Evolutionary conservation across 306 rosid genomes (phyloP), one percentile per base, ranked within the genome.

Genomic region (Mimosa pudica): DNA sequence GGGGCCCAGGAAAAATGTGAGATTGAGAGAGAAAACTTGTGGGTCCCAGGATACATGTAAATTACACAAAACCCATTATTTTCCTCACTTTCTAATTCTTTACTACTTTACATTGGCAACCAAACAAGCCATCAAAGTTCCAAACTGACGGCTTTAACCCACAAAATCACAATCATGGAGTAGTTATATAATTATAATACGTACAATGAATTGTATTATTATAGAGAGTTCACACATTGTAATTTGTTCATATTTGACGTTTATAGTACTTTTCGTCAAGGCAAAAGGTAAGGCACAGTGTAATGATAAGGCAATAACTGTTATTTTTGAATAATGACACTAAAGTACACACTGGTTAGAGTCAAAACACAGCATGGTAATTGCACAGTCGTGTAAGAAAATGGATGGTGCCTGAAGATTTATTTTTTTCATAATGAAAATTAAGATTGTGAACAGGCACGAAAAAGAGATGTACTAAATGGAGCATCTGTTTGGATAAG

Each of bases 401-500:
- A 64, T 12, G 41, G 46, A 16, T 2, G n/a, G 3, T 36, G 70
- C 2, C 12, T 9, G 3, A 4, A 33, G 3, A 63, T 64, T 12
- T 33, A 64, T 33, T 64, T 65, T 65, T 38, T 5, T 38, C 42
- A 38, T 38, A 38, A 38, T 38, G 71, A 14, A 3, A 7, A 14
- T 7, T 0, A 16, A 14, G 11, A 65, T 6, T 7, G 18, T 16
- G 11, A 46, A 36, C 17, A 14, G 4, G 16, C 6, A 16, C 16
- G 16, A 65, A 38, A 38, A 36, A 16, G 0, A 16, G 7, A 3
- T 0, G 3, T 64, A 2, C 13, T 7, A 6, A 16, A 17, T 17
- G 33, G 32, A 66, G 71, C 32, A 66, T 16, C 71, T 17, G 48
- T 41, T 41, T 66, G 71, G 32, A 66, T 66, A 17, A 66, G 30